A percentile compares a stretch with the other conserved stretches of the same genome.
phyloP scores from a whole-genome alignment of 2,329 filamentous ascomycete genomes.

The Ceratocystis huliohia region DNA sequence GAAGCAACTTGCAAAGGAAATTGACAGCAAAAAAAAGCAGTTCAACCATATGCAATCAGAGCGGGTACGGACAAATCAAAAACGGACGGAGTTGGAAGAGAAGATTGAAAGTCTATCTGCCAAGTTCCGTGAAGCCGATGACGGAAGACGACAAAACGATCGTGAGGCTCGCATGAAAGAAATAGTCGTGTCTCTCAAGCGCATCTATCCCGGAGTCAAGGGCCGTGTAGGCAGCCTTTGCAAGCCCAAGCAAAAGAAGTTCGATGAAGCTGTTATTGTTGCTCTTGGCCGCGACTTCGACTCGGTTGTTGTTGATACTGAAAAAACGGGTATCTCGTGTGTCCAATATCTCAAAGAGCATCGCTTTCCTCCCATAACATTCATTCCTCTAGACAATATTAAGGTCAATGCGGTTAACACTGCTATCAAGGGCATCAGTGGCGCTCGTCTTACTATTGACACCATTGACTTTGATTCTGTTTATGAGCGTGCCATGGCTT shows the following conservation, averaged over 20 bases:
- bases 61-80: slow-evolving; percentile 65
- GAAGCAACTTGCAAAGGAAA: slow-evolving; percentile 60
- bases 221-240: slow-evolving; percentile 85
- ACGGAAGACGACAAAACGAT: slow-evolving; percentile 72
- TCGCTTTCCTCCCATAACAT: slow-evolving; percentile 74
- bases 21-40: slow-evolving; percentile 79
- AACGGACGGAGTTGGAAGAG: slow-evolving; percentile 79
- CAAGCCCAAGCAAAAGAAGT: slow-evolving; percentile 95
- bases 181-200: slow-evolving; percentile 72
- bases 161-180: slow-evolving; percentile 70
- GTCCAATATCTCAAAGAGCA: slow-evolving; percentile 91
- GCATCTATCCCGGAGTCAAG: slow-evolving; percentile 81
- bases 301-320: slow-evolving; percentile 84
- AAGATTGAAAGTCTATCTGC: slow-evolving; percentile 70
- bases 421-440: slow-evolving; percentile 76
- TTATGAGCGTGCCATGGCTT: slow-evolving; percentile 83
- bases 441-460: slow-evolving; percentile 82
- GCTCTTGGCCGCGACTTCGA: slow-evolving; percentile 90
- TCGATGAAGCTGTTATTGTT: slow-evolving; percentile 80
- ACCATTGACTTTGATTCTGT: slow-evolving; percentile 86
- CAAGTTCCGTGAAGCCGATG: slow-evolving; percentile 74
- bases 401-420: slow-evolving; percentile 86
- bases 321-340: slow-evolving; percentile 87
- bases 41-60: slow-evolving; percentile 77
- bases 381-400: slow-evolving; percentile 93